These are phyloP conservation scores for Pythium coloratum DNA, from an alignment of 352 stramenopile genomes.

Conservation along the genomic window DNA sequence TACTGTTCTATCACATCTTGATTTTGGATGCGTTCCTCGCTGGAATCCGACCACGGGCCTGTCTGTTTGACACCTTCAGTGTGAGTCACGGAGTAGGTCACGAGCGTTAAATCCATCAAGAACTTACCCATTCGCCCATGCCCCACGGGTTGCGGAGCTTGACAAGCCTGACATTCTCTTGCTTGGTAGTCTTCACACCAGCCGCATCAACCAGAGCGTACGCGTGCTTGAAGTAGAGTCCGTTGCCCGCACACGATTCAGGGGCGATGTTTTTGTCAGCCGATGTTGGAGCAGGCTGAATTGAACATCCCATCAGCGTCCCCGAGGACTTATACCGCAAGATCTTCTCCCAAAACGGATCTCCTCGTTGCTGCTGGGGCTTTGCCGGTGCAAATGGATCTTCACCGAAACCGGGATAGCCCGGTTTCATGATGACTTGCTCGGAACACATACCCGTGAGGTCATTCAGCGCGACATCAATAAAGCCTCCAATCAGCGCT, in stretches of 20 bases:
- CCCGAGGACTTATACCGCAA: constrained; percentile 75
- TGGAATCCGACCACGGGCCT: constrained; percentile 83
- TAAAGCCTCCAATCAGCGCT: constrained; percentile 86
- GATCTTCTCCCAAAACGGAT: constrained; percentile 85
- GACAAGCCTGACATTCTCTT: constrained; percentile 59
- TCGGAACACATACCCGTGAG: constrained; percentile 89
- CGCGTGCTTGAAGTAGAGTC: constrained; percentile 87
- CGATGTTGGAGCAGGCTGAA: constrained; percentile 66
- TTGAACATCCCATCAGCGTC: constrained; percentile 91
- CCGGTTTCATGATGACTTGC: constrained; percentile 85
- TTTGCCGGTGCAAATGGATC: constrained; percentile 54
- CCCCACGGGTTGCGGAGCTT: constrained; percentile 91
- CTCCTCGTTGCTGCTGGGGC: constrained; percentile 43
- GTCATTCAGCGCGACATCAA: constrained; percentile 89
- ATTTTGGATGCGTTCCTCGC: constrained; percentile 71
- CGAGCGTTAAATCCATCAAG: not conserved
- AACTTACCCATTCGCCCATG: constrained; percentile 88
- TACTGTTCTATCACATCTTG: constrained; percentile 76
- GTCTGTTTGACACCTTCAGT: constrained; percentile 34
- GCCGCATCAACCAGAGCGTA: constrained; percentile 83
- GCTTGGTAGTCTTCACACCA: constrained; percentile 61
- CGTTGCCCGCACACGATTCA: constrained; percentile 79
- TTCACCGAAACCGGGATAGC: constrained; percentile 77
- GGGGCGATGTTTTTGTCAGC: constrained; percentile 57
- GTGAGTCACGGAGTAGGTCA: not conserved